phyloP scores from a whole-genome alignment of 441 rosid genomes.

The Metrosideros polymorpha region DNA sequence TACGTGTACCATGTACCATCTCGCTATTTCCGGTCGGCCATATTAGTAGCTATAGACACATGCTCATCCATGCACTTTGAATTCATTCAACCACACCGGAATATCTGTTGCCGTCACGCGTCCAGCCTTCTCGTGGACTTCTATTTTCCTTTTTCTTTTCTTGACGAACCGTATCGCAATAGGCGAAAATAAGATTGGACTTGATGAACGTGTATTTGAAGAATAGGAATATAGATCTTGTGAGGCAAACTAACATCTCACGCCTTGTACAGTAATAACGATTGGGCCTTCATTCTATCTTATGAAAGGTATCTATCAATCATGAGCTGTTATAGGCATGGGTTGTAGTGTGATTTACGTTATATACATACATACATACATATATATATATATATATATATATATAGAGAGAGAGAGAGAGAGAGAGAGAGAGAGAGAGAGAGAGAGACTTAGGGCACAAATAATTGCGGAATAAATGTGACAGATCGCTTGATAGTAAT shows the following conservation, averaged over 20 bases:
- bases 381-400: too few species aligned
- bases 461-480: not conserved
- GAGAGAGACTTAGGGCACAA: not conserved
- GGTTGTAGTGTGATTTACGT: not conserved
- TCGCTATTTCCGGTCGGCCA: not conserved
- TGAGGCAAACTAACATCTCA: not conserved
- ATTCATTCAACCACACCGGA: not conserved
- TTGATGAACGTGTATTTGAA: not conserved
- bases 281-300: not conserved
- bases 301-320: not conserved
- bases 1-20: not conserved
- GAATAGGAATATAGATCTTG: not conserved
- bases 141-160: not conserved
- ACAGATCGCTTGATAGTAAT: not conserved
- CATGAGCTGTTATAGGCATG: not conserved
- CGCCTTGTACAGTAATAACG: not conserved
- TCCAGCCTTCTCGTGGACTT: not conserved
- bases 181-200: not conserved
- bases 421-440: too few species aligned
- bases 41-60: not conserved
- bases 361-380: not conserved
- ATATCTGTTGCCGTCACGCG: accelerated
- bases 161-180: accelerated
- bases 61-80: too few species aligned
- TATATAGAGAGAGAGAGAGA: too few species aligned